phyloP scores from a whole-genome alignment of 2,329 filamentous ascomycete species.

The Cladophialophora carrionii region DNA sequence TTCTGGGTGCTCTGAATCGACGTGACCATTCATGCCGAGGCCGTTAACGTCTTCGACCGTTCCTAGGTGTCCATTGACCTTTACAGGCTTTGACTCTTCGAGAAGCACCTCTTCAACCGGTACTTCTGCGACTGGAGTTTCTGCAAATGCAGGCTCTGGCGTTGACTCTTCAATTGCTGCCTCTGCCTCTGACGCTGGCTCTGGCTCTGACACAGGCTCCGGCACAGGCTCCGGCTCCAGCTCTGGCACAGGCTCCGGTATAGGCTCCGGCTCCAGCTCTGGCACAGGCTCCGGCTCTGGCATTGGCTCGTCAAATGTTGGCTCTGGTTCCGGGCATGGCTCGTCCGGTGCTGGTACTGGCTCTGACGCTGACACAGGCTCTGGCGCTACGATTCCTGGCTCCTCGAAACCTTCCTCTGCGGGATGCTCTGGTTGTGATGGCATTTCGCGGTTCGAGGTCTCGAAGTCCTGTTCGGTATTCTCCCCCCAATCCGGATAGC shows the following conservation, averaged over 20 bases:
- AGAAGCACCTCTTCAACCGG: no score
- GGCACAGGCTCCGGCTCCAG: not conserved
- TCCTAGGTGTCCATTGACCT: no score
- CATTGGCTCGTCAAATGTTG: not conserved
- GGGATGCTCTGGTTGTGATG: not conserved
- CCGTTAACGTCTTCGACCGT: not conserved
- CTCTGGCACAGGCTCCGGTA: not conserved
- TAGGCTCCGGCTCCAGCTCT: not conserved
- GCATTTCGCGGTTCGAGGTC: not conserved
- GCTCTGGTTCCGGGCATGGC: not conserved
- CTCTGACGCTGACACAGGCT: not conserved
- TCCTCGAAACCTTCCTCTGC: not conserved
- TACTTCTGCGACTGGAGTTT: not conserved
- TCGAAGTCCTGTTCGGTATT: not conserved
- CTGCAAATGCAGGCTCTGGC: not conserved
- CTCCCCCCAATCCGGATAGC: slow-evolving; percentile 28
- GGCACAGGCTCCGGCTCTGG: not conserved
- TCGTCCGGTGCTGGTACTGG: not conserved
- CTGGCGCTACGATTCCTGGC: not conserved
- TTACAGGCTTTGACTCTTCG: no score
- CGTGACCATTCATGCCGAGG: not conserved
- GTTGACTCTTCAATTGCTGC: not conserved
- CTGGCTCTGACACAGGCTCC: not conserved
- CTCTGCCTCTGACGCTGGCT: not conserved
- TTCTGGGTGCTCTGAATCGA: slow-evolving; percentile 5